These are phyloP conservation scores for Phaeomoniella chlamydospora DNA, from an alignment of 2,329 filamentous ascomycete genomes.

Conservation along the genomic window DNA sequence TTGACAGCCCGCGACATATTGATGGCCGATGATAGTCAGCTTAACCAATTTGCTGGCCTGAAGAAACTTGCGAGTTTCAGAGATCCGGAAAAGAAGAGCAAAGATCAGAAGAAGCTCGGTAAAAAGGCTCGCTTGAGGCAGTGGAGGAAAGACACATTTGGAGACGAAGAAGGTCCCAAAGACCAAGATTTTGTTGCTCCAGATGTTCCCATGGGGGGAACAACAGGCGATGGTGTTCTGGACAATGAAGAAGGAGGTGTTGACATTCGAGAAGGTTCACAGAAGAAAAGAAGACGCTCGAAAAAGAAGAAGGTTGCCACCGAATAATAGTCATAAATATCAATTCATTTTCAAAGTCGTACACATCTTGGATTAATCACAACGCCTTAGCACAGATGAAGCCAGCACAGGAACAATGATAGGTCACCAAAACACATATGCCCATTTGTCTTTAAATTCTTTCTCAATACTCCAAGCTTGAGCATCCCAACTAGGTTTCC, in stretches of 20 bases:
- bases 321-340: not conserved
- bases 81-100: slow-evolving; percentile 75
- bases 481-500: slow-evolving; percentile 17
- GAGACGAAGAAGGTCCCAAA: slow-evolving; percentile 37
- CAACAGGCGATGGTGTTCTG: slow-evolving; percentile 7
- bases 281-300: slow-evolving; percentile 30
- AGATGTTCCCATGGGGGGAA: slow-evolving; percentile 6
- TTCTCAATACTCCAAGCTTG: slow-evolving; percentile 19
- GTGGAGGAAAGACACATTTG: slow-evolving; percentile 63
- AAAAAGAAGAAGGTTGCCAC: slow-evolving; percentile 22
- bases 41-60: slow-evolving; percentile 83
- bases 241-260: slow-evolving; percentile 16
- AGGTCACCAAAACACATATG: slow-evolving; percentile 15
- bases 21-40: slow-evolving; percentile 67
- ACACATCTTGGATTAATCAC: not conserved
- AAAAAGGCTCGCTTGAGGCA: slow-evolving; percentile 86
- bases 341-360: not conserved
- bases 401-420: not conserved
- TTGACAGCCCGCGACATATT: slow-evolving; percentile 84
- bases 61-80: slow-evolving; percentile 91
- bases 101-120: slow-evolving; percentile 73
- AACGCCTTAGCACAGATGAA: not conserved
- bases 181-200: slow-evolving; percentile 16
- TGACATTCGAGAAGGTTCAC: slow-evolving; percentile 26
- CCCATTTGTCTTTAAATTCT: slow-evolving; percentile 21